Evolutionary conservation across 2,329 filamentous ascomycete species (phyloP), one percentile per base, ranked within the genome.

Genomic region (Talaromyces piceae): DNA sequence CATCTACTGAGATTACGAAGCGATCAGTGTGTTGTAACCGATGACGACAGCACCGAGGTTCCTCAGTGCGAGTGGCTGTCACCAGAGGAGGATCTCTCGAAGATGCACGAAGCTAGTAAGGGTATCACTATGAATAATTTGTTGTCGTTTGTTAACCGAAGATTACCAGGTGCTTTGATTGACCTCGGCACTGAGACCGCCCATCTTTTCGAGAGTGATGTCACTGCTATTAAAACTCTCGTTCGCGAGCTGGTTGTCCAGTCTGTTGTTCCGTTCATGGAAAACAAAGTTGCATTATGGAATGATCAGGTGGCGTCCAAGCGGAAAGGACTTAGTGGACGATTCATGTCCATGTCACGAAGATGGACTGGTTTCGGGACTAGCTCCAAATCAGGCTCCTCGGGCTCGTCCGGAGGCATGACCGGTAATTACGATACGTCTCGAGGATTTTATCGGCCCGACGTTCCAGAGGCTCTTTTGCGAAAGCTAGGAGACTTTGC

Each of bases 301-400:
- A 98, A 98, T 63, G 93, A 98, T 61, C 91, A 97, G 67, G 87
- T 97, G 23, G 91, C 91, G 13, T 96, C 94, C 11, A 81, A 88
- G 53, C 80, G 94, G 52, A 84, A 89, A 62, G 94, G 94, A 12
- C 78, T 98, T 45, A 87, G 87, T 50, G 94, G 94, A 9, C 83
- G 90, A n/a, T 91, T 98, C 68, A 90, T 95, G 77, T 95, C 87
- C 8, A 76, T 98, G 51, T 95, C 91, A 0, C 91, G 93, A 63
- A 86, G 90, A 59, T 97, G 89, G 83, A 81, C 87, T 6, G 83
- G 84, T 1, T 95, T 97, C 61, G 88, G 89, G 27, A 76, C 79
- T 41, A 76, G 77, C 45, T 81, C 81, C 18, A 81, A 86, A 44
- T 78, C 78, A 1, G 73, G 80, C 9, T 73, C 78, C 13, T 70